These are phyloP conservation scores for Lactarius evosmus DNA, from an alignment of 768 basidiomycete species.

Conservation along the genomic window DNA sequence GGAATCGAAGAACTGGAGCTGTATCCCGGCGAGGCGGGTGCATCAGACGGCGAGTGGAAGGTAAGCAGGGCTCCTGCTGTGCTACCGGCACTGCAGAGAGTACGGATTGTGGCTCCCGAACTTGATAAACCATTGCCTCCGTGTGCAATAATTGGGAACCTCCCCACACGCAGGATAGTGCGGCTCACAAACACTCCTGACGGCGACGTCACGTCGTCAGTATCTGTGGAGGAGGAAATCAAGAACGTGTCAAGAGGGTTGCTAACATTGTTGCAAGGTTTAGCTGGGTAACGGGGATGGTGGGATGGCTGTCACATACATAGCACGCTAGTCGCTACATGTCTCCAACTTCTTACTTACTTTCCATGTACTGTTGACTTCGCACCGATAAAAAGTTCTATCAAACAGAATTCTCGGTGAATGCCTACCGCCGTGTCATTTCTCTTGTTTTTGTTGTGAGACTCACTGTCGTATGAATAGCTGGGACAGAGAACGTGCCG, in stretches of 20 bases:
- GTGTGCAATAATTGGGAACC: neutral
- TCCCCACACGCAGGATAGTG: neutral
- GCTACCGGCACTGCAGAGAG: neutral
- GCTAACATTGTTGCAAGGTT: neutral
- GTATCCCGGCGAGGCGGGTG: neutral
- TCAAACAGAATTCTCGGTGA: no score
- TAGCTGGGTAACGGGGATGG: no score
- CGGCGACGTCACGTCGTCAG: neutral
- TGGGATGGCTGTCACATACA: no score
- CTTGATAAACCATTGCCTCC: neutral
- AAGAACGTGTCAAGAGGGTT: neutral
- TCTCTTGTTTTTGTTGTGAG: no score
- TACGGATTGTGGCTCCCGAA: neutral
- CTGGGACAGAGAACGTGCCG: no score
- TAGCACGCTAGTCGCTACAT: no score
- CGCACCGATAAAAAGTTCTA: no score
- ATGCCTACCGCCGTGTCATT: no score
- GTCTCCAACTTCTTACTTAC: no score
- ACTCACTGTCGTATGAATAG: no score
- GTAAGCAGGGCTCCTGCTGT: neutral
- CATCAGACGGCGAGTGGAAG: neutral
- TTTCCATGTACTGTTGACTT: no score
- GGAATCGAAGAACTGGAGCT: neutral
- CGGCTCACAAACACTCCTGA: neutral
- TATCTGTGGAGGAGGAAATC: neutral